phyloP scores from a whole-genome alignment of 2,329 filamentous ascomycete species.

The Sporothrix humicola region DNA sequence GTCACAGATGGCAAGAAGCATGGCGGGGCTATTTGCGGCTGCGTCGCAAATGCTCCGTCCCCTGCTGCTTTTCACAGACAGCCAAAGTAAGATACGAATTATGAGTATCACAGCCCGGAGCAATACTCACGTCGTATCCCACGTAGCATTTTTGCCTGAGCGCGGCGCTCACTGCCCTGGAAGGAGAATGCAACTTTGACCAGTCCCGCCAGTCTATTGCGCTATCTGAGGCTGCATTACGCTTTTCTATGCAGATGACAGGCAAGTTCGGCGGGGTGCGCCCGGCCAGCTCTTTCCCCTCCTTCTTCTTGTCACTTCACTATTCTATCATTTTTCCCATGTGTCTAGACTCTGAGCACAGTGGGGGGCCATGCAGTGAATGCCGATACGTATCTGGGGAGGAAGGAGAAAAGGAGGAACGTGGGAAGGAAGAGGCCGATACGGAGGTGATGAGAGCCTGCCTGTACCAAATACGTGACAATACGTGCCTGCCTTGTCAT shows the following conservation, averaged over 20 bases:
- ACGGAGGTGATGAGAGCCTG: too few relatives aligned
- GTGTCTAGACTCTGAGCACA: too few relatives aligned
- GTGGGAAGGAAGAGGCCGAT: not conserved
- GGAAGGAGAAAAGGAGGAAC: not conserved
- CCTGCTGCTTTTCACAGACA: not conserved
- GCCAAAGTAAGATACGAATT: not conserved
- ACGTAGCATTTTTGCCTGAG: slow-evolving; percentile 16
- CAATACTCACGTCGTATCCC: not conserved
- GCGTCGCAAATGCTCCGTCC: not conserved
- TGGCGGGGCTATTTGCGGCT: slow-evolving; percentile 15
- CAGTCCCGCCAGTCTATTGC: not conserved
- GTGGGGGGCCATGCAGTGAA: not conserved
- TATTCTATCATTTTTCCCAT: not conserved
- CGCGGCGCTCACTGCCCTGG: not conserved
- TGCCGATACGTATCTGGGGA: not conserved
- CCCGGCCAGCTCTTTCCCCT: not conserved
- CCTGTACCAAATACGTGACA: not conserved
- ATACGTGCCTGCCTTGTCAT: not conserved
- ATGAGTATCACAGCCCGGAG: not conserved
- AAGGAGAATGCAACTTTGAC: slow-evolving; percentile 5
- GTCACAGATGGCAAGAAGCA: not conserved
- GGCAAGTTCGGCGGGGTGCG: slow-evolving; percentile 14
- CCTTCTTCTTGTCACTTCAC: not conserved
- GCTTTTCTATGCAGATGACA: slow-evolving; percentile 9
- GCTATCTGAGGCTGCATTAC: slow-evolving; percentile 7